Evolutionary conservation across 1,139 yeast genomes (phyloP), one percentile per base, ranked within the genome.

Genomic region (Yamadazyma membranifaciens): DNA sequence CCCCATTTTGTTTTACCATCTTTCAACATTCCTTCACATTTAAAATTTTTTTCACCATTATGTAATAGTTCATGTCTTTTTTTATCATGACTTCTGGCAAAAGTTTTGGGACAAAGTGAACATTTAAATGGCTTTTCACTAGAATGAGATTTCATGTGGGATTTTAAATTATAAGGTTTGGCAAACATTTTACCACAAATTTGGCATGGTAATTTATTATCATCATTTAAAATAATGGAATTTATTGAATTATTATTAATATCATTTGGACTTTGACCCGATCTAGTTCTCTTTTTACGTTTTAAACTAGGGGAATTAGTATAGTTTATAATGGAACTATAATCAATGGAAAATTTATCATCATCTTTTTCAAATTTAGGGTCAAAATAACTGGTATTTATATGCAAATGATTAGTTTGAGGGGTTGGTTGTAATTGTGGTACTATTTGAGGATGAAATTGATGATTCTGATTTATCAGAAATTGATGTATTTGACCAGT

Each of bases 1-100:
- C 83, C 83, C 83, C 83, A 78, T 47, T 58, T 63, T 1, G 80
- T 74, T 13, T 52, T 56, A 0, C 80, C 80, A 49, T 78, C 79
- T 42, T 66, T 69, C 45, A 78, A 57, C 33, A 59, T 60, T 4
- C 83, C 83, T 48, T 75, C 78, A 55, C 83, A 78, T 47, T 67
- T 68, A 57, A 76, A 78, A 50, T 73, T 78, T 62, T 75, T 75
- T 37, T 68, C 71, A 3, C 82, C 81, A 22, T 69, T 73, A 49
- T 78, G 83, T 6, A 78, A 56, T 31, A 67, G 57, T 48, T 78
- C 83, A 54, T 78, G 83, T 44, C 83, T 64, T 50, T 75, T 75
- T 45, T 74, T 66, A 54, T 78, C 83, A 51, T 78, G 83, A 32
- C 75, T 67, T 32, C 83, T 60, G 12, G 83, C 82, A 62, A 78